Evolutionary conservation across 2,329 filamentous ascomycete genomes (phyloP).

Genomic region (Zymoseptoria pseudotritici): DNA sequence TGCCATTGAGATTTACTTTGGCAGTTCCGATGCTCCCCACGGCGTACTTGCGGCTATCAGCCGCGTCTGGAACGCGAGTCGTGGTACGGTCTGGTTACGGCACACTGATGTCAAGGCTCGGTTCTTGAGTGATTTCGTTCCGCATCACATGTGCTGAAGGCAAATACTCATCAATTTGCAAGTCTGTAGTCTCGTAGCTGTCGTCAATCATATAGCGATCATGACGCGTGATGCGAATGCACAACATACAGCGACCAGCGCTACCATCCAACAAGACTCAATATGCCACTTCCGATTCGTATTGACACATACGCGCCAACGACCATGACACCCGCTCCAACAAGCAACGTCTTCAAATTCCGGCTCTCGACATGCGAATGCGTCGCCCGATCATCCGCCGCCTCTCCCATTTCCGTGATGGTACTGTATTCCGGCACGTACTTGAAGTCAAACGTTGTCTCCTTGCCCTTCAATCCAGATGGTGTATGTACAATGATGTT

Average conservation of each 20-base stretch:
- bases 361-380: conserved; percentile 39
- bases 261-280: conserved; percentile 11
- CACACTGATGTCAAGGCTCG: background rate
- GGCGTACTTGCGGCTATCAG: background rate
- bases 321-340: conserved; percentile 27
- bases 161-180: background rate
- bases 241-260: background rate
- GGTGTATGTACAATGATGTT: conserved; percentile 56
- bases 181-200: background rate
- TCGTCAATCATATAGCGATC: background rate
- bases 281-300: conserved; percentile 15
- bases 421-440: conserved; percentile 25
- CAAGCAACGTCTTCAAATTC: conserved; percentile 40
- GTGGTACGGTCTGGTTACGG: background rate
- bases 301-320: conserved; percentile 15
- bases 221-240: background rate
- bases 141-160: background rate
- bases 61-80: background rate
- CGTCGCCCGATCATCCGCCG: conserved; percentile 32
- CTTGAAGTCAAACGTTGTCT: conserved; percentile 63
- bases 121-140: too few relatives aligned
- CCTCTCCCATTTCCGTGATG: conserved; percentile 42
- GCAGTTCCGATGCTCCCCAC: background rate
- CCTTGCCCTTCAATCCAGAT: conserved; percentile 53
- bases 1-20: background rate